Base-by-base conservation (phyloP, 768 basidiomycete genomes). In the Russula earlei region DNA sequence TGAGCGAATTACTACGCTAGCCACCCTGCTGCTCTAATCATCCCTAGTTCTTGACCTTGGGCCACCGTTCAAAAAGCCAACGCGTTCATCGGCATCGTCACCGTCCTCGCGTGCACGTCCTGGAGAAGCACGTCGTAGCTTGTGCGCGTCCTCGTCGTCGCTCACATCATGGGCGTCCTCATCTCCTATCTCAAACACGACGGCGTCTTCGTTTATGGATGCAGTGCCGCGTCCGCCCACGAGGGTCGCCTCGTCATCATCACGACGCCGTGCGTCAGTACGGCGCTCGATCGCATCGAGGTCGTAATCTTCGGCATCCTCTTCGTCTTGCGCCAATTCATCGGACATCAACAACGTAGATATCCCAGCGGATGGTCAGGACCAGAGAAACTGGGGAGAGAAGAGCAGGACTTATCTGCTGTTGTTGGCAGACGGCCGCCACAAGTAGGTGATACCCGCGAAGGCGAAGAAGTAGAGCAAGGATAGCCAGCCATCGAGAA, bases 401-500 rank as follows among this genome's bases (percentile, higher is more conserved):
- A 9, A 19, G 20, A 31, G 3, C 29, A 22, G 22, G 11, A 81
- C 85, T 72, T 77, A 86, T 85, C 89, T 83, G 73, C 87, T 78
- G 75, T 94, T 93, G 67, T 88, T 82, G 38, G 77, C 80, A n/a
- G 87, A 85, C 25, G 96, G 96, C 34, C 93, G 81, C 95, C 96
- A 99, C 27, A 98, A 75, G 71, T 82, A 96, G 2, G 89, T 82
- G 59, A 97, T 91, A 10, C 80, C 73, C 58, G 74, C 71, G 69
- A 98, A 98, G 33, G 85, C 82, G 27, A 77, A 72, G 44, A 96
- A 78, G 68, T 95, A 98, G 24, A 98, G 81, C 44, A 94, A 76
- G 1, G 89, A 83, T 43, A 98, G 78, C 77, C 91, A 98, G 17
- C 94, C 96, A 65, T 99, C 96, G 40, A 99, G 77, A 6, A 99